Evolutionary conservation across 2,329 filamentous ascomycete species (phyloP).

Genomic region (Epichloe typhina): DNA sequence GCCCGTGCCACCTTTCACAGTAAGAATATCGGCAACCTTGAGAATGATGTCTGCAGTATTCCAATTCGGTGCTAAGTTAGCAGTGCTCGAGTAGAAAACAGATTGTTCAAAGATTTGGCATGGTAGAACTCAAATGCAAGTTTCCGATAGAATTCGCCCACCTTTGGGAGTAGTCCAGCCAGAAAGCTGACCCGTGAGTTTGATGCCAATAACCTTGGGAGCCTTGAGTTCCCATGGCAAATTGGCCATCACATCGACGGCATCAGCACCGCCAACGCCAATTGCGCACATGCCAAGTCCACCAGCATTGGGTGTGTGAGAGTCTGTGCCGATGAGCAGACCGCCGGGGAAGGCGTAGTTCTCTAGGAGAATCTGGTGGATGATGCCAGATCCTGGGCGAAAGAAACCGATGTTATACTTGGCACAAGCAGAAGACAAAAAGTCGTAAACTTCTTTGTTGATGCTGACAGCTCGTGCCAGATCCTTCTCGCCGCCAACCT

Average conservation of each 20-base stretch:
- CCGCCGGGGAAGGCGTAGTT: constrained; percentile 99
- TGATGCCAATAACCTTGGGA: constrained; percentile 92
- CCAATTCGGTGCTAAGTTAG: not conserved
- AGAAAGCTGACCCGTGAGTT: constrained; percentile 75
- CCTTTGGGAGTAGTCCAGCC: constrained; percentile 93
- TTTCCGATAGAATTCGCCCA: constrained; percentile 25
- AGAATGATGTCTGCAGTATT: constrained; percentile 68
- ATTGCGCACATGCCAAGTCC: constrained; percentile 92
- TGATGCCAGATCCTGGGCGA: constrained; percentile 96
- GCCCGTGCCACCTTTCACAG: constrained; percentile 95
- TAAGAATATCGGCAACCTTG: constrained; percentile 92
- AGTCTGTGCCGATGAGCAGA: constrained; percentile 95
- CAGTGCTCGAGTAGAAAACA: not conserved
- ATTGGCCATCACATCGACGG: constrained; percentile 95
- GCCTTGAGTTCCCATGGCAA: constrained; percentile 98
- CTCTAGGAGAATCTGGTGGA: constrained; percentile 96
- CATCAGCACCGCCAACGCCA: constrained; percentile 95
- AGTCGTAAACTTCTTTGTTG: constrained; percentile 99
- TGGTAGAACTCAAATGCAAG: not conserved
- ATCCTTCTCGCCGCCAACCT: constrained; percentile 88
- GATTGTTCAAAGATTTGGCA: not conserved
- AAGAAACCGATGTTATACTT: constrained; percentile 99
- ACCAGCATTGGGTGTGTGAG: constrained; percentile 93
- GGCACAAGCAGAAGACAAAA: constrained; percentile 82
- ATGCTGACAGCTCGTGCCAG: constrained; percentile 77